phyloP scores from a whole-genome alignment of 768 basidiomycete genomes.

The Mycena indigotica region DNA sequence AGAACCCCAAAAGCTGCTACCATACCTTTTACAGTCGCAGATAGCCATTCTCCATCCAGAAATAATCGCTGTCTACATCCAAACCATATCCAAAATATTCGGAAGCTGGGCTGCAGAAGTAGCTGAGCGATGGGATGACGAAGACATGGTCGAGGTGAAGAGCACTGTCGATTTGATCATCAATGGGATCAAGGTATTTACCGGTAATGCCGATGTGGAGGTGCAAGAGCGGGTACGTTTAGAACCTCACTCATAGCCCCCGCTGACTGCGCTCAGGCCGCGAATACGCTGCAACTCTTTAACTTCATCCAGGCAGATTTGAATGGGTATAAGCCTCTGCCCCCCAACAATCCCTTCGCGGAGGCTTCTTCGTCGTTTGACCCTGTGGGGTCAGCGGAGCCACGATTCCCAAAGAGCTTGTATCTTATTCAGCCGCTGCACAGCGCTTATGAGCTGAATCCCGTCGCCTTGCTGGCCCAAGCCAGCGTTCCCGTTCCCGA shows the following conservation, averaged over 20 bases:
- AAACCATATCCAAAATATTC: conserved; percentile 84
- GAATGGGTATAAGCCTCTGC: conserved; percentile 50
- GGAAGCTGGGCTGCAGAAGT: conserved; percentile 80
- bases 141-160: conserved; percentile 66
- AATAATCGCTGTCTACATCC: conserved; percentile 77
- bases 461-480: conserved; percentile 82
- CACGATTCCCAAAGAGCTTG: conserved; percentile 84
- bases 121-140: conserved; percentile 76
- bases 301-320: conserved; percentile 78
- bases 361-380: conserved; percentile 45
- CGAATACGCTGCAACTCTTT: conserved; percentile 75
- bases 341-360: conserved; percentile 36
- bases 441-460: conserved; percentile 76
- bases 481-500: conserved; percentile 79
- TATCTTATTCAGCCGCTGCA: conserved; percentile 84
- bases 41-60: conserved; percentile 61
- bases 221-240: conserved; percentile 81
- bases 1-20: conserved; percentile 73
- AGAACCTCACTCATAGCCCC: conserved; percentile 6
- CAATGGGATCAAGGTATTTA: conserved; percentile 59
- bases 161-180: conserved; percentile 64
- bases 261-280: conserved; percentile 54
- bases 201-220: conserved; percentile 71
- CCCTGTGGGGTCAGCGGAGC: conserved; percentile 37
- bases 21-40: conserved; percentile 65